These are phyloP conservation scores for Globisporangium middletonii DNA, from an alignment of 352 stramenopile genomes.

Conservation along the genomic window DNA sequence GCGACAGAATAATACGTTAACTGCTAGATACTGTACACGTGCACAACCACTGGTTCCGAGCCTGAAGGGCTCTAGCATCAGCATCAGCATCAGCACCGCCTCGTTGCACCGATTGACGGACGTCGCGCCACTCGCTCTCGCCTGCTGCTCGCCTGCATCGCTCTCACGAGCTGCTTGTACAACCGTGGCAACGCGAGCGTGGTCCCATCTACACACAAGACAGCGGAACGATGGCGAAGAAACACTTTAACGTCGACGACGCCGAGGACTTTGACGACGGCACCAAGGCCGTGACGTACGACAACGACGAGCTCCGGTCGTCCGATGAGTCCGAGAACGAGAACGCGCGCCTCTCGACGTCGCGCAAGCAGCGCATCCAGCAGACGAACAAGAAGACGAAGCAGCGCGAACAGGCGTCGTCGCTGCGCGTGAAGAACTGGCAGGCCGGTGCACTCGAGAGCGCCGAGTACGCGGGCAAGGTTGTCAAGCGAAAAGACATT, in stretches of 20 bases:
- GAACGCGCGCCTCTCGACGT: conserved; percentile 31
- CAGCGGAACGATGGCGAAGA: conserved; percentile 34
- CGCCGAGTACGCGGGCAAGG: conserved; percentile 65
- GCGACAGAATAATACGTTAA: background rate
- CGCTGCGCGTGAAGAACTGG: conserved; percentile 77
- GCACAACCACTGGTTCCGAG: background rate
- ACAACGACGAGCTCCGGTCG: conserved; percentile 10
- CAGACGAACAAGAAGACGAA: conserved; percentile 18
- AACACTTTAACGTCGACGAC: conserved; percentile 74
- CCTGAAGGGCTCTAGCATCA: background rate
- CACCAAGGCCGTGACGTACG: conserved; percentile 51
- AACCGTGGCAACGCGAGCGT: background rate
- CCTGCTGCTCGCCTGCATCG: no score
- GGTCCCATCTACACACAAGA: background rate
- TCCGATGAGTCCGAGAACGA: conserved; percentile 20
- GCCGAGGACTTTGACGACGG: conserved; percentile 81
- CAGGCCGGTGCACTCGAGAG: conserved; percentile 42
- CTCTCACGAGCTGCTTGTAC: background rate
- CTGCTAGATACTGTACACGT: background rate
- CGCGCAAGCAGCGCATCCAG: conserved; percentile 57
- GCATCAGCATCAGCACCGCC: background rate
- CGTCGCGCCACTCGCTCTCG: background rate
- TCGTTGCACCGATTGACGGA: no score
- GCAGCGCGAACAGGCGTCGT: conserved; percentile 40
- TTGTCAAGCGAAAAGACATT: conserved; percentile 70